Conservation (phyloP, 2,329 filamentous ascomycete species). For the Colletotrichum tropicale region DNA sequence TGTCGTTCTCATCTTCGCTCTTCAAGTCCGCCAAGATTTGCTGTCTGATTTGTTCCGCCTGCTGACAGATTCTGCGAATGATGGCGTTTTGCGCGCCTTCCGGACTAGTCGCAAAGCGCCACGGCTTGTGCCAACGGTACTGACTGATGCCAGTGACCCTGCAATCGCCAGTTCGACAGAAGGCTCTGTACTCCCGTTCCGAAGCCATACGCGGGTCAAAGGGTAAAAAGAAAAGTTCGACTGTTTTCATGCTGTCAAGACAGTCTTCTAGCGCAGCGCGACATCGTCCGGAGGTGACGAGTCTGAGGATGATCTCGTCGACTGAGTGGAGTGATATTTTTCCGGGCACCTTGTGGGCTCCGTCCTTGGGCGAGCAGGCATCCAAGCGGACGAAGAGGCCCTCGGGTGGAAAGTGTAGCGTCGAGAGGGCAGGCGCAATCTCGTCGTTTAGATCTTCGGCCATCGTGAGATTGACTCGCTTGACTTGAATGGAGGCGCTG, state of each 20-base stretch:
- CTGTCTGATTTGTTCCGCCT: background rate
- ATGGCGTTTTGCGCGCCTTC: background rate
- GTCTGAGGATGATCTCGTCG: background rate
- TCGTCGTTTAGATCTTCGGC: background rate
- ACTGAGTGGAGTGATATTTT: background rate
- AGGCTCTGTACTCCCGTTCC: conserved; percentile 45
- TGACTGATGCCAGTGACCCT: conserved; percentile 43
- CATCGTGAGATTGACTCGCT: background rate
- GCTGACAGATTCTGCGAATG: background rate
- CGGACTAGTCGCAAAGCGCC: conserved; percentile 23
- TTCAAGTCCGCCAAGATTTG: background rate
- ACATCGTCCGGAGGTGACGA: background rate
- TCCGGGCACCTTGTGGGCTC: background rate
- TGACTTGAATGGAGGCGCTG: background rate
- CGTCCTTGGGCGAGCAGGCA: background rate
- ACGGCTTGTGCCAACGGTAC: conserved; percentile 43
- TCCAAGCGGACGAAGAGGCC: background rate
- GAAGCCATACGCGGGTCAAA: conserved; percentile 33
- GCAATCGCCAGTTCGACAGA: conserved; percentile 38
- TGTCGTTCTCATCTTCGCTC: background rate
- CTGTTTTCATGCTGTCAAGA: background rate
- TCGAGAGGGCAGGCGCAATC: background rate
- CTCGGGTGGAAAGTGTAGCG: background rate
- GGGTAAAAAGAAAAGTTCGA: background rate
- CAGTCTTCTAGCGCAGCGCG: background rate